Percentiles rank a stretch among this genome's conserved stretches.
Conservation (phyloP, 2,329 filamentous ascomycete species). For the Lojkania enalia region DNA sequence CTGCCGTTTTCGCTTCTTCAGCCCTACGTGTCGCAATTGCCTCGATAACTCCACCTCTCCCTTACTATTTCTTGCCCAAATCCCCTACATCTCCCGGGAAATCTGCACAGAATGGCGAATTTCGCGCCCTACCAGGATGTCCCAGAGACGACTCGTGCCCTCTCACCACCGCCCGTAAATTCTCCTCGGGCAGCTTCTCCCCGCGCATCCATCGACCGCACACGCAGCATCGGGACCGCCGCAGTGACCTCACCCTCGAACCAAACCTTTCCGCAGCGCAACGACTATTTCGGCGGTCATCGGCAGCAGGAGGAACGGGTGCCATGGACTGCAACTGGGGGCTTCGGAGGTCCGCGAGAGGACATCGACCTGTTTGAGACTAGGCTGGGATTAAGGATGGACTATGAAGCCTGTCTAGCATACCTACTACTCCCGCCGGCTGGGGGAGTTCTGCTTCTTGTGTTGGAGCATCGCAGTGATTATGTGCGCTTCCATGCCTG, state of each 20-base stretch:
- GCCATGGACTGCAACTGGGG: slow-evolving; percentile 31
- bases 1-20: slow-evolving; percentile 9
- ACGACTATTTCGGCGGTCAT: slow-evolving; percentile 41
- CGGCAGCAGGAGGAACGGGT: slow-evolving; percentile 28
- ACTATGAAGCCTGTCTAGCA: slow-evolving; percentile 87
- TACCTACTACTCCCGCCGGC: slow-evolving; percentile 85
- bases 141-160: slow-evolving; percentile 79
- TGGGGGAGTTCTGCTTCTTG: slow-evolving; percentile 79
- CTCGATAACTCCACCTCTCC: neutral
- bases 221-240: slow-evolving; percentile 33
- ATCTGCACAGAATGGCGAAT: slow-evolving; percentile 49
- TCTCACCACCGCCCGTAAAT: slow-evolving; percentile 66
- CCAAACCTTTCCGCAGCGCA: slow-evolving; percentile 42
- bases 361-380: slow-evolving; percentile 84
- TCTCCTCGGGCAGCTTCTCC: slow-evolving; percentile 57
- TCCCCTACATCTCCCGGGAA: slow-evolving; percentile 2
- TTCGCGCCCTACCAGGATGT: slow-evolving; percentile 97
- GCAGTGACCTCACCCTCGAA: slow-evolving; percentile 38
- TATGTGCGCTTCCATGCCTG: slow-evolving; percentile 98
- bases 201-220: slow-evolving; percentile 42
- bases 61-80: neutral
- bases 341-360: slow-evolving; percentile 53
- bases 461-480: slow-evolving; percentile 92
- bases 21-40: slow-evolving; percentile 10
- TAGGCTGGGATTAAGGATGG: slow-evolving; percentile 80